phyloP scores from a whole-genome alignment of 345 rosid species.

The Anacardium occidentale region DNA sequence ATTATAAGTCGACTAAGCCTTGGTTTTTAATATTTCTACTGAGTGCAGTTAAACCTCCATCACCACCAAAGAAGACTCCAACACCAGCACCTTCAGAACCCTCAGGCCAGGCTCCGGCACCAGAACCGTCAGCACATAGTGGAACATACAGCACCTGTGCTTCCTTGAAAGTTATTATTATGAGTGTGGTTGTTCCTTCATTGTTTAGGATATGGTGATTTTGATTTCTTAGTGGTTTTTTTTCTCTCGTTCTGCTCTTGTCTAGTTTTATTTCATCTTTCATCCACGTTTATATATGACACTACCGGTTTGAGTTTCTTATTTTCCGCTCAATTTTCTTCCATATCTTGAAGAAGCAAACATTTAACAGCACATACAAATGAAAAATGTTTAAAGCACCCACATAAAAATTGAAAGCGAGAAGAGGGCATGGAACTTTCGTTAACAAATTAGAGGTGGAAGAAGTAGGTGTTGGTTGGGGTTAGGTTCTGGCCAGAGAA shows the following conservation, averaged over 20 bases:
- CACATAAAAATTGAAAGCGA: too few relatives aligned
- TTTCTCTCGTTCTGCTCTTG: too few relatives aligned
- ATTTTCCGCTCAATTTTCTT: too few relatives aligned
- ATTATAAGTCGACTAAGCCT: too few relatives aligned
- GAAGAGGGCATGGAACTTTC: too few relatives aligned
- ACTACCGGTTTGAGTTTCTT: too few relatives aligned
- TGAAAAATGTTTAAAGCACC: too few relatives aligned
- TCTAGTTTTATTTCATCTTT: background rate
- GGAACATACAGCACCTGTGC: background rate
- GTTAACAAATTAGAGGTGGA: too few relatives aligned
- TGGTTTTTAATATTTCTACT: background rate
- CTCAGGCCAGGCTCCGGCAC: background rate
- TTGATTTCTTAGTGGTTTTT: background rate
- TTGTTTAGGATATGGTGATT: background rate
- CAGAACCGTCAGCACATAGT: background rate
- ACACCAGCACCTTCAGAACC: background rate
- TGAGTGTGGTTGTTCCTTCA: slow-evolving; percentile 12
- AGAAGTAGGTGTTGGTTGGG: background rate
- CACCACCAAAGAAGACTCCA: slow-evolving; percentile 7
- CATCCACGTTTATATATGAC: too few relatives aligned
- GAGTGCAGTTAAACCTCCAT: background rate
- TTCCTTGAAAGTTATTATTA: background rate
- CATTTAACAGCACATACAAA: too few relatives aligned
- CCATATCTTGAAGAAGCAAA: too few relatives aligned
- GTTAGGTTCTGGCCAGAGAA: background rate